Evolutionary conservation across 2,329 filamentous ascomycete genomes (phyloP).

Genomic region (Mycosphaerelloides madeirae): DNA sequence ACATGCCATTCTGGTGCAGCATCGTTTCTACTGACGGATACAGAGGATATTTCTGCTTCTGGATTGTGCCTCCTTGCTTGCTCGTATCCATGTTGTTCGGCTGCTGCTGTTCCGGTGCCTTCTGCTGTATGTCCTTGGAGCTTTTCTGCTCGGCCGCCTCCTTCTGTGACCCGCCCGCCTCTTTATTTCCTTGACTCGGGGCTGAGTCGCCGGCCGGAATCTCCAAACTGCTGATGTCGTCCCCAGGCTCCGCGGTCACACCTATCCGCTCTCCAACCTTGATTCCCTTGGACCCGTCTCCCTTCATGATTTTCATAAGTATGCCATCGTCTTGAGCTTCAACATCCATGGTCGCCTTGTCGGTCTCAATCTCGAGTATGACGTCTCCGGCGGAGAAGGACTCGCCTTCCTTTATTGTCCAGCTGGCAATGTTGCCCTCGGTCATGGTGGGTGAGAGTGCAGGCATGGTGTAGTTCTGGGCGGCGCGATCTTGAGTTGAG

Average conservation of each 20-base stretch:
- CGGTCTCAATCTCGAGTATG: slow-evolving; percentile 85
- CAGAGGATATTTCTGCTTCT: slow-evolving; percentile 66
- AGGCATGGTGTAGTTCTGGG: slow-evolving; percentile 86
- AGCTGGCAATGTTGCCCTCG: slow-evolving; percentile 79
- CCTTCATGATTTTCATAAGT: slow-evolving; percentile 73
- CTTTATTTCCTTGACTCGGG: slow-evolving; percentile 11
- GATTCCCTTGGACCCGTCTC: slow-evolving; percentile 69
- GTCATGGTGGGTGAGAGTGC: slow-evolving; percentile 91
- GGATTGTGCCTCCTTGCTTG: slow-evolving; percentile 42
- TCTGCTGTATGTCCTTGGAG: slow-evolving; percentile 9
- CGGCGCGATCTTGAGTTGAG: slow-evolving; percentile 50
- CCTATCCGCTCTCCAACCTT: slow-evolving; percentile 77
- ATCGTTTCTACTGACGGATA: slow-evolving; percentile 81
- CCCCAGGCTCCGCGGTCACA: slow-evolving; percentile 74
- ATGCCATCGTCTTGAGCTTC: slow-evolving; percentile 87
- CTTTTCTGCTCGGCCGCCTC: slow-evolving; percentile 10
- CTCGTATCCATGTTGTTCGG: slow-evolving; percentile 10
- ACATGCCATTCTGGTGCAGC: slow-evolving; percentile 71
- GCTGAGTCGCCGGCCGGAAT: slow-evolving; percentile 64
- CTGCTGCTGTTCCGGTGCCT: slow-evolving; percentile 8
- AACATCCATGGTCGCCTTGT: slow-evolving; percentile 92
- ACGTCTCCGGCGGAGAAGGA: slow-evolving; percentile 78
- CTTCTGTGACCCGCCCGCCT: slow-evolving; percentile 7
- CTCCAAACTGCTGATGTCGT: slow-evolving; percentile 70
- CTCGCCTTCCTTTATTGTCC: slow-evolving; percentile 85